Evolutionary conservation across 1,139 yeast species (phyloP).

Genomic region (Fermentozyma sake): DNA sequence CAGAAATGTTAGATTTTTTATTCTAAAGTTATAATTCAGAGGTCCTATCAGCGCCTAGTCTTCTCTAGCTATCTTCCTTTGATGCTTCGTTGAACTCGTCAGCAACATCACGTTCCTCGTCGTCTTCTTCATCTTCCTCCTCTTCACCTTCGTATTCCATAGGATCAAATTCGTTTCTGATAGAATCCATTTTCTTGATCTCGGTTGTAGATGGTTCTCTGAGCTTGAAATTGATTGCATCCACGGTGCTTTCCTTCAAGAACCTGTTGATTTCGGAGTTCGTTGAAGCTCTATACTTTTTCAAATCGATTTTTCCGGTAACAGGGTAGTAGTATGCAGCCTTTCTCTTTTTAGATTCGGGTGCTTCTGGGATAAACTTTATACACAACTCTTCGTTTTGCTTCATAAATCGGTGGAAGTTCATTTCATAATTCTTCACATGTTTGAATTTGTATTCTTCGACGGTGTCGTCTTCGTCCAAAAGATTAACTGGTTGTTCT

Average conservation of each 20-base stretch:
- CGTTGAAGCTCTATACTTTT: slow-evolving; percentile 65
- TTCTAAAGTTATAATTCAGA: too few relatives aligned
- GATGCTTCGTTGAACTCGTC: slow-evolving; percentile 9
- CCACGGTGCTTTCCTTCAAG: slow-evolving; percentile 47
- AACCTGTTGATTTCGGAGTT: slow-evolving; percentile 48
- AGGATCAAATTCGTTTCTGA: slow-evolving; percentile 71
- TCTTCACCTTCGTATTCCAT: slow-evolving; percentile 62
- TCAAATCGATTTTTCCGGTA: slow-evolving; percentile 72
- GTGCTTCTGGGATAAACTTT: slow-evolving; percentile 54
- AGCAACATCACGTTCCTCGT: slow-evolving; percentile 11
- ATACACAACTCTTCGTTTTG: slow-evolving; percentile 44
- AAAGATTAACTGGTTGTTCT: slow-evolving; percentile 40
- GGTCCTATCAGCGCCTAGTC: too few relatives aligned
- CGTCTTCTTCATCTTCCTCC: slow-evolving; percentile 32
- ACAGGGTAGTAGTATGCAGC: slow-evolving; percentile 78
- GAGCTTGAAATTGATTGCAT: slow-evolving; percentile 54
- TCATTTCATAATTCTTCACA: slow-evolving; percentile 78
- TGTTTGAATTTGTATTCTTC: slow-evolving; percentile 53
- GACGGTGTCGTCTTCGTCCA: slow-evolving; percentile 38
- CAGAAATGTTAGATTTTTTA: too few relatives aligned
- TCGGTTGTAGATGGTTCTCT: slow-evolving; percentile 75
- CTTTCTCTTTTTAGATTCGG: slow-evolving; percentile 50
- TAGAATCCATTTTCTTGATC: slow-evolving; percentile 59
- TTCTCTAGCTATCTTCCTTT: slow-evolving; percentile 1
- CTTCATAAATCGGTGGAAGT: slow-evolving; percentile 44